phyloP scores from a whole-genome alignment of 768 basidiomycete genomes.

The Lactarius deliciosus region DNA sequence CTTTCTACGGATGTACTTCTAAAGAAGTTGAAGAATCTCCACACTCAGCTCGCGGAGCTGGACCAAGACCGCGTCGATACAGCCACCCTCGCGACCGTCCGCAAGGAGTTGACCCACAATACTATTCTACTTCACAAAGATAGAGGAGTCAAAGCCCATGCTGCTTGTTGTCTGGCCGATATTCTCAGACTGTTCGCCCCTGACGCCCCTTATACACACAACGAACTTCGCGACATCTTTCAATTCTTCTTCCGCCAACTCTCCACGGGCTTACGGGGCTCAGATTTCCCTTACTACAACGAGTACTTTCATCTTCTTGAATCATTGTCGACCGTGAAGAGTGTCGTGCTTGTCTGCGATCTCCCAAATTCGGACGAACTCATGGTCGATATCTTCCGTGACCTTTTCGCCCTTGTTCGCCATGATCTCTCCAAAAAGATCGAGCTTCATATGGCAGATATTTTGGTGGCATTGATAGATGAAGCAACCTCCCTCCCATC shows the following conservation, averaged over 20 bases:
- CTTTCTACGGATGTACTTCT: constrained; percentile 78
- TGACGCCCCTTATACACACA: constrained; percentile 90
- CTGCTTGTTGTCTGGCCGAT: constrained; percentile 93
- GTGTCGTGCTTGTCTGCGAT: constrained; percentile 91
- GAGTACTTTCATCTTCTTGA: constrained; percentile 96
- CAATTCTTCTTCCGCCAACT: constrained; percentile 94
- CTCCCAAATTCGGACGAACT: constrained; percentile 84
- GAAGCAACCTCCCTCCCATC: constrained; percentile 76
- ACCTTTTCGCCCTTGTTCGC: constrained; percentile 77
- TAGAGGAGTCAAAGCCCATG: constrained; percentile 91
- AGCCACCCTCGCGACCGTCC: constrained; percentile 62
- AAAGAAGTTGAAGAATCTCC: constrained; percentile 82
- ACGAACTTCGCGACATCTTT: constrained; percentile 93
- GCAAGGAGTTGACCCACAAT: constrained; percentile 76
- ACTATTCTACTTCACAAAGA: constrained; percentile 92
- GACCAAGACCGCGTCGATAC: constrained; percentile 88
- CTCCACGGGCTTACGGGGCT: constrained; percentile 64
- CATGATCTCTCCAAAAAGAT: constrained; percentile 77
- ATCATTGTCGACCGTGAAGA: constrained; percentile 91
- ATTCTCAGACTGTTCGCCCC: constrained; percentile 92
- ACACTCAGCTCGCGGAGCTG: constrained; percentile 71
- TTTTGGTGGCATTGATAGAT: constrained; percentile 86
- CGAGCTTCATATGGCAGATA: constrained; percentile 83
- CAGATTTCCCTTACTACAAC: constrained; percentile 81
- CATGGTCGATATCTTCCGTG: constrained; percentile 77